phyloP scores from a whole-genome alignment of 1,284 basidiomycete genomes.

The Phlebopus sp. region DNA sequence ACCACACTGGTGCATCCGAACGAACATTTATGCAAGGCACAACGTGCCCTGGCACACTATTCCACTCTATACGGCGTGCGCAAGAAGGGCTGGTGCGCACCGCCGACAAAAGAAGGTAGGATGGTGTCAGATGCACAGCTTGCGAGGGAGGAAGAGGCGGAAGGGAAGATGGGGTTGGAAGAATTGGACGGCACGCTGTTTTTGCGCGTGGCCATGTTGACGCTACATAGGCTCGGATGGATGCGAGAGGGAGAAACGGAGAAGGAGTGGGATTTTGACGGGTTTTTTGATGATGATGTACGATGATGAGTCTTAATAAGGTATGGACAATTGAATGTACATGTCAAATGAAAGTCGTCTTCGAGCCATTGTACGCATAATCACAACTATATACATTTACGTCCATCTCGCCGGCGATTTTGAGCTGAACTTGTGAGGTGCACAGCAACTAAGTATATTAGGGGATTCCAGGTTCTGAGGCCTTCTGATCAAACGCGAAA shows the following conservation, averaged over 20 bases:
- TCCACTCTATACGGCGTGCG: conserved; percentile 42
- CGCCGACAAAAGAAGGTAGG: background rate
- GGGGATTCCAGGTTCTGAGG: too few species aligned
- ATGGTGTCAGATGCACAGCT: background rate
- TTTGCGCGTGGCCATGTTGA: conserved; percentile 48
- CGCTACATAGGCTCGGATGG: conserved; percentile 44
- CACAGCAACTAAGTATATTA: too few species aligned
- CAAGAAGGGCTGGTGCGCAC: conserved; percentile 34
- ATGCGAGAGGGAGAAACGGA: conserved; percentile 41
- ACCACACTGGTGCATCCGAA: conserved; percentile 51
- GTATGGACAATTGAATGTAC: too few species aligned
- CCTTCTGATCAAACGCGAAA: too few species aligned
- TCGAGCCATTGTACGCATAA: background rate
- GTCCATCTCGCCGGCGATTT: too few species aligned
- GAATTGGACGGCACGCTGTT: conserved; percentile 58
- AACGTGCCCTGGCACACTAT: conserved; percentile 51
- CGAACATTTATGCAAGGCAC: conserved; percentile 55
- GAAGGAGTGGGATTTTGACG: conserved; percentile 4
- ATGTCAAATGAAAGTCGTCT: background rate
- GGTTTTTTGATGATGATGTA: conserved; percentile 4
- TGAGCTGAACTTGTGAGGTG: too few species aligned
- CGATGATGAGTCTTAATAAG: background rate
- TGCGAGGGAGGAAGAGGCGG: conserved; percentile 1
- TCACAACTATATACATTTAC: background rate
- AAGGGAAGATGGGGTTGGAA: conserved; percentile 23